These are phyloP conservation scores for Persicaria tinctoria DNA, from an alignment of 148 eudicot species.

Conservation along the genomic window DNA sequence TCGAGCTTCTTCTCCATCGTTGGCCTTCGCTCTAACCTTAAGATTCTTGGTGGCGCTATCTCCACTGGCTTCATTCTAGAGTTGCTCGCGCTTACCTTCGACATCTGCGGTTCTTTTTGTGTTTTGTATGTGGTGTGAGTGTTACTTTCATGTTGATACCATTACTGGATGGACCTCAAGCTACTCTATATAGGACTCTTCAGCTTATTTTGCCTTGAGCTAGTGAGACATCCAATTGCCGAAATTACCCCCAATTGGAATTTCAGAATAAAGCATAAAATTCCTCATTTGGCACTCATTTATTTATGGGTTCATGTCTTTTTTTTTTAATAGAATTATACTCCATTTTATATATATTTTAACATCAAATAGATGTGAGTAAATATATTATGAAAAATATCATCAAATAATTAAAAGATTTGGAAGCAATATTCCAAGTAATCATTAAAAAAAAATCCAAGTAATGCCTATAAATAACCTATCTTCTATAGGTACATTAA, in stretches of 20 bases:
- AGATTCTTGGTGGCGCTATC: not conserved
- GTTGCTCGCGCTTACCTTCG: constrained; percentile 1
- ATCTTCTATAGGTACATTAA: too few relatives aligned
- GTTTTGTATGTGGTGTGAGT: not conserved
- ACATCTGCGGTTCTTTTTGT: not conserved
- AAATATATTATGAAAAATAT: too few relatives aligned
- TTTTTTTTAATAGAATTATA: too few relatives aligned
- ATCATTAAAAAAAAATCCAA: too few relatives aligned
- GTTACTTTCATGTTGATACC: not conserved
- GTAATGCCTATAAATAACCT: too few relatives aligned
- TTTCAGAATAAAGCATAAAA: not conserved
- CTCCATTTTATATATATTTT: too few relatives aligned
- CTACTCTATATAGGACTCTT: not conserved
- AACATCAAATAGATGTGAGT: too few relatives aligned
- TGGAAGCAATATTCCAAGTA: too few relatives aligned
- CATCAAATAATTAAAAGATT: too few relatives aligned
- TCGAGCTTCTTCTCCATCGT: constrained; percentile 15
- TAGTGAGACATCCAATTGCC: not conserved
- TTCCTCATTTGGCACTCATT: too few relatives aligned
- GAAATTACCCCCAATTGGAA: not conserved
- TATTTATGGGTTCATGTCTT: too few relatives aligned
- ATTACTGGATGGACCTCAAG: not conserved
- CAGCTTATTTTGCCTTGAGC: not conserved
- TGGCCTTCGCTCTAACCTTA: constrained; percentile 11
- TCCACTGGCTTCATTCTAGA: not conserved